phyloP scores from a whole-genome alignment of 208 protist genomes.

The Trichomonas tenax region DNA sequence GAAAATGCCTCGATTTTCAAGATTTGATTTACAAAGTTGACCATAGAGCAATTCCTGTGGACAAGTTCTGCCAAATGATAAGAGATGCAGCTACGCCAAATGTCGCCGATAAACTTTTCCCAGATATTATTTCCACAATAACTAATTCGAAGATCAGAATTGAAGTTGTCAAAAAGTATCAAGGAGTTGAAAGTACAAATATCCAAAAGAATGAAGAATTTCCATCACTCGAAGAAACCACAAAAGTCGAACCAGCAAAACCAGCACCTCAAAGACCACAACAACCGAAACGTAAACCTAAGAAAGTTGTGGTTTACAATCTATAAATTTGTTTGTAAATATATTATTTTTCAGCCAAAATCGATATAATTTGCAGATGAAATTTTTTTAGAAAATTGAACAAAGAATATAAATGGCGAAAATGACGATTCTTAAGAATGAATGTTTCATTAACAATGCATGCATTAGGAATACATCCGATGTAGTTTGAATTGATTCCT shows the following conservation, averaged over 20 bases:
- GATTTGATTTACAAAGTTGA: neutral
- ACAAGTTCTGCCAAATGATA: neutral
- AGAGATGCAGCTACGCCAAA: too few relatives aligned
- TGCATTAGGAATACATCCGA: too few relatives aligned
- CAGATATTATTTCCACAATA: neutral
- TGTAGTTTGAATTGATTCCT: too few relatives aligned
- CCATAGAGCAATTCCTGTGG: neutral
- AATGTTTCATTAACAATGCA: too few relatives aligned
- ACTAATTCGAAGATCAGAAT: neutral
- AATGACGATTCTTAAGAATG: too few relatives aligned
- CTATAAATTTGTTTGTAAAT: neutral
- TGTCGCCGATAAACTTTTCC: neutral
- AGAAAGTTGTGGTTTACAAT: neutral
- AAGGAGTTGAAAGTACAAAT: neutral
- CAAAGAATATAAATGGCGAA: too few relatives aligned
- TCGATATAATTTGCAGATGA: too few relatives aligned
- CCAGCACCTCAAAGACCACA: neutral
- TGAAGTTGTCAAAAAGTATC: neutral
- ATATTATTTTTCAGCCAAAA: too few relatives aligned
- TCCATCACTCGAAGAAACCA: neutral
- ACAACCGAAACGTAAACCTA: neutral
- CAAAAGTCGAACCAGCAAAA: neutral
- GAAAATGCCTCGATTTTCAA: neutral
- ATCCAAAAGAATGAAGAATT: neutral
- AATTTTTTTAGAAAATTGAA: too few relatives aligned